phyloP scores from a whole-genome alignment of 306 rosid species.

The Vachellia pachyceras region DNA sequence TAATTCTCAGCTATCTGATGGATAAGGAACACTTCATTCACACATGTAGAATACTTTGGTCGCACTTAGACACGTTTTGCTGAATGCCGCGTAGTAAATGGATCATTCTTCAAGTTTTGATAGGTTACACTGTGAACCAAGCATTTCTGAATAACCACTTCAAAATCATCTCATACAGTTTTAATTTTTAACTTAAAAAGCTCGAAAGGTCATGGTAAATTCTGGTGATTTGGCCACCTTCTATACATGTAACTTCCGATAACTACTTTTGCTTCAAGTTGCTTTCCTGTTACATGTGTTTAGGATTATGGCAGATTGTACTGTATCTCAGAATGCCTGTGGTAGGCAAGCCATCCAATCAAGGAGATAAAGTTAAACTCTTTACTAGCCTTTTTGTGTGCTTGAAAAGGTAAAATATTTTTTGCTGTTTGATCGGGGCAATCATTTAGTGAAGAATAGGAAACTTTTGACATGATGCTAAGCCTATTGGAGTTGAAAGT shows the following conservation, averaged over 20 bases:
- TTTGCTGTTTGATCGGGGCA: neutral
- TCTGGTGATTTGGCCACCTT: neutral
- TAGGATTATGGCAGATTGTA: constrained; percentile 13
- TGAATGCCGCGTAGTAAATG: neutral
- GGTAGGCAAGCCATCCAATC: neutral
- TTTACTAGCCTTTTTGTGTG: neutral
- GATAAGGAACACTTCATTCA: constrained; percentile 10
- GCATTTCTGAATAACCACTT: constrained; percentile 9
- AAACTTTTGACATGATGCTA: constrained; percentile 6
- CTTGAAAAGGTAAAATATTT: neutral
- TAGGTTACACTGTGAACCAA: constrained; percentile 1
- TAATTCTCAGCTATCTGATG: no score
- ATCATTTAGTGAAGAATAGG: constrained; percentile 4
- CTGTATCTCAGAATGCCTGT: neutral
- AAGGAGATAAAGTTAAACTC: neutral
- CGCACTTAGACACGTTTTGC: constrained; percentile 11
- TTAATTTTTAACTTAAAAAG: constrained; percentile 8
- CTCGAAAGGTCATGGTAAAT: neutral
- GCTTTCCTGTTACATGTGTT: constrained; percentile 23
- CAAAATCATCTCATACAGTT: constrained; percentile 9
- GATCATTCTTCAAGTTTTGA: constrained; percentile 23
- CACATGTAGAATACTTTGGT: constrained; percentile 2
- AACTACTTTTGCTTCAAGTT: constrained; percentile 1
- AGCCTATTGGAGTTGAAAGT: constrained; percentile 20
- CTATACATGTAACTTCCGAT: neutral